These are phyloP conservation scores for Verbena officinalis DNA, from an alignment of 257 asterid genomes.

Conservation along the genomic window DNA sequence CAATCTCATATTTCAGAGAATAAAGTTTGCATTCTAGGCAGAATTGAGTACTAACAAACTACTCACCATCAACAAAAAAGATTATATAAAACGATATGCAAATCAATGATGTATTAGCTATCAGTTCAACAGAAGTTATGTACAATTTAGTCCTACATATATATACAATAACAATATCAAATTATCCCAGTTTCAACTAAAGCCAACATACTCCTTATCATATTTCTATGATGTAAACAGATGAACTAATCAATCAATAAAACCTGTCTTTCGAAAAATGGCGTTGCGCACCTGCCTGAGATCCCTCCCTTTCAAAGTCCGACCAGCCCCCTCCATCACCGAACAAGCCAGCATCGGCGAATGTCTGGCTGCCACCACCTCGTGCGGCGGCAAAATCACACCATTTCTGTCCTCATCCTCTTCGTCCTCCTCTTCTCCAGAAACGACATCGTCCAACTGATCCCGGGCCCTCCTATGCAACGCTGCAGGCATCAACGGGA, in stretches of 20 bases:
- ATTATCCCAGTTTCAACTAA: constrained; percentile 31
- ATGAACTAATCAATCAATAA: constrained; percentile 46
- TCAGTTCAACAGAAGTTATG: constrained; percentile 25
- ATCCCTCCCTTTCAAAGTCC: constrained; percentile 85
- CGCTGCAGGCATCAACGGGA: constrained; percentile 54
- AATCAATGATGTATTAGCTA: constrained; percentile 8
- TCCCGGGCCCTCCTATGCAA: constrained; percentile 42
- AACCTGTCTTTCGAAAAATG: constrained; percentile 69
- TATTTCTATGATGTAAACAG: constrained; percentile 21
- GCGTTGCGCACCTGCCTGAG: constrained; percentile 77
- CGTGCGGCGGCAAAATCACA: constrained; percentile 64
- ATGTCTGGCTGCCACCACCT: constrained; percentile 54
- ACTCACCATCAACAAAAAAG: no score
- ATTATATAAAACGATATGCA: background rate
- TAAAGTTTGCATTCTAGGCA: no score
- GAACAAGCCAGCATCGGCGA: constrained; percentile 60
- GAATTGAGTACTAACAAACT: no score
- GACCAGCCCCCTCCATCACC: constrained; percentile 72
- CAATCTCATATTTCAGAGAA: no score
- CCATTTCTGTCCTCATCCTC: constrained; percentile 6
- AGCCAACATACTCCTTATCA: constrained; percentile 11
- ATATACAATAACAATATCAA: constrained; percentile 24
- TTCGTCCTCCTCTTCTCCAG: constrained; percentile 45
- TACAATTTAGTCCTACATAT: constrained; percentile 37
- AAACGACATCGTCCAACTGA: constrained; percentile 35